Percentiles rank a stretch among this genome's conserved stretches.
Evolutionary conservation across 495 filamentous ascomycete genomes (phyloP).

Genomic region (Thermochaetoides thermophila): DNA sequence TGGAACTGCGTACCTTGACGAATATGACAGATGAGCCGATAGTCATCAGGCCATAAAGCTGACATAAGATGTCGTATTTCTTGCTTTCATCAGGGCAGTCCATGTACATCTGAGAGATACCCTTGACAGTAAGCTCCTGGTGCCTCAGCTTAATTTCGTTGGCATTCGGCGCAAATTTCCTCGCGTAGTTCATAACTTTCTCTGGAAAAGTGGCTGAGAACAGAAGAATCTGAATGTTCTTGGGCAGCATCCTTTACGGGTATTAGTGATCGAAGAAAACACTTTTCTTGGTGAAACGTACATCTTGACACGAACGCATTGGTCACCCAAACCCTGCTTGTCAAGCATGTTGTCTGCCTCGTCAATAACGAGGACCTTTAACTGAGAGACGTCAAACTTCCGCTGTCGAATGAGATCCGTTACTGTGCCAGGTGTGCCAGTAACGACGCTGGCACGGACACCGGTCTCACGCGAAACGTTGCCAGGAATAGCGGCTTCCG

Average conservation of each 20-base stretch:
- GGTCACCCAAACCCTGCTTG: slow-evolving; percentile 84
- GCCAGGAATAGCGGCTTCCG: slow-evolving; percentile 68
- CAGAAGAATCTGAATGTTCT: slow-evolving; percentile 64
- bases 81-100: slow-evolving; percentile 66
- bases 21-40: slow-evolving; percentile 97
- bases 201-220: slow-evolving; percentile 95
- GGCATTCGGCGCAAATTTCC: slow-evolving; percentile 63
- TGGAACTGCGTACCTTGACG: slow-evolving; percentile 48
- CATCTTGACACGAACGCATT: slow-evolving; percentile 79
- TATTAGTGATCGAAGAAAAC: slow-evolving; percentile 1
- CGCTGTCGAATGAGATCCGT: slow-evolving; percentile 67
- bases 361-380: slow-evolving; percentile 75
- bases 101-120: slow-evolving; percentile 93
- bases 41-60: slow-evolving; percentile 88
- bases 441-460: slow-evolving; percentile 60
- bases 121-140: slow-evolving; percentile 86
- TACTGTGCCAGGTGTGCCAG: slow-evolving; percentile 89
- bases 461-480: slow-evolving; percentile 45
- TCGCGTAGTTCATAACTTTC: slow-evolving; percentile 65
- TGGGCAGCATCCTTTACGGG: slow-evolving; percentile 46
- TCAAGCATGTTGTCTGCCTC: slow-evolving; percentile 96
- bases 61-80: slow-evolving; percentile 78
- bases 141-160: slow-evolving; percentile 80
- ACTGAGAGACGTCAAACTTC: slow-evolving; percentile 44
- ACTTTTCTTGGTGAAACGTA: slow-evolving; percentile 29